Evolutionary conservation across 2,329 filamentous ascomycete genomes (phyloP), one percentile per base, ranked within the genome.

Genomic region (Rutstroemia sp.): DNA sequence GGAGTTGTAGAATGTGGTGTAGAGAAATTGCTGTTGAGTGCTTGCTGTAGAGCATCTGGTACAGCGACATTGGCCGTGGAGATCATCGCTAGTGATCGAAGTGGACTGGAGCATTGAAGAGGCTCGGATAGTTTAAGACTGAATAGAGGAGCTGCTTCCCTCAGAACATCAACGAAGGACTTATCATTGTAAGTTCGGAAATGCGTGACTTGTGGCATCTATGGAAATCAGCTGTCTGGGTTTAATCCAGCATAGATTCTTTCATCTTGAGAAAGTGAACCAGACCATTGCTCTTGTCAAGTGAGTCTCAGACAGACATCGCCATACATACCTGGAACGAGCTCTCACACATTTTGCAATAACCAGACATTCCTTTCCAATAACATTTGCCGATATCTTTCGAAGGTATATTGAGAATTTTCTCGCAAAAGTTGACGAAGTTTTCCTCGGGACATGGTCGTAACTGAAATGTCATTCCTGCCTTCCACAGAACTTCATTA

Each of bases 331-430:
- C 58, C 30, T 39, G 21, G 14, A 44, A 48, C n/a, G 50, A 30
- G 14, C 30, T 25, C 40, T 58, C 51, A 39, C 58, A 58, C 10
- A 54, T 44, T 10, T 36, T 55, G 19, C 58, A 58, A 45, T 54
- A 58, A 23, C 56, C 56, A 36, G 48, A 44, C 25, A 38, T 27
- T 21, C 48, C 56, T 36, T 39, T 50, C 58, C 56, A 60, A 17
- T 12, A 39, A 51, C 47, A 51, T 16, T 54, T 3, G 17, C 30
- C 34, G n/a, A 48, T 40, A 34, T 47, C 34, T 27, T 27, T 23
- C 27, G n/a, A 42, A 45, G 42, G 17, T 16, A 42, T 21, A 27
- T 23, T 51, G 19, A 39, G 30, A 3, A 56, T 40, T 17, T 51
- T 25, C 21, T 54, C 21, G 19, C 46, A 42, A 30, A 46, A 51